Percentiles rank a stretch among this genome's conserved stretches.
These are phyloP conservation scores for Stylosanthes scabra DNA, from an alignment of 331 rosid species.

Conservation along the genomic window DNA sequence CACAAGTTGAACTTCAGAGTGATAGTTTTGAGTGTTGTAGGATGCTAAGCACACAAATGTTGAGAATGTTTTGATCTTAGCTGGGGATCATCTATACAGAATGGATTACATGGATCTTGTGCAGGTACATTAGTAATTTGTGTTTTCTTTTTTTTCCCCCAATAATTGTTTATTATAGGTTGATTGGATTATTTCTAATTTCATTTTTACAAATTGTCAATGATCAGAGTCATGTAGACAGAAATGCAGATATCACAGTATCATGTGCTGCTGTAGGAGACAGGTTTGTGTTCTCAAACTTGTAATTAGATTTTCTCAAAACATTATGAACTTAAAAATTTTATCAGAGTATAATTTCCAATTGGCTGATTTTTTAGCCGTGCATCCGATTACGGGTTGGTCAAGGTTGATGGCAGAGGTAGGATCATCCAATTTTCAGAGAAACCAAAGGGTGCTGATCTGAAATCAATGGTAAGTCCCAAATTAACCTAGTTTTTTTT, in stretches of 20 bases:
- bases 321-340: conserved; percentile 10
- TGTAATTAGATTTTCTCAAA: conserved; percentile 18
- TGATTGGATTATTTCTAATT: conserved; percentile 13
- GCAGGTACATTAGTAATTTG: conserved; percentile 55
- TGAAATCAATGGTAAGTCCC: conserved; percentile 77
- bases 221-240: conserved; percentile 81
- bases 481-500: not conserved
- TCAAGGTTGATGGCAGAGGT: conserved; percentile 80
- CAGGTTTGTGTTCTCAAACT: conserved; percentile 51
- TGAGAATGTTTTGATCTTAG: conserved; percentile 77
- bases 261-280: conserved; percentile 90
- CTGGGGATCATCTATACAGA: conserved; percentile 87
- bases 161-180: not conserved
- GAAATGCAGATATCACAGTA: conserved; percentile 92
- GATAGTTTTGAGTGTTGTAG: conserved; percentile 45
- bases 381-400: conserved; percentile 91
- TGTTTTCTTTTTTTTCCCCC: too few relatives aligned
- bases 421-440: conserved; percentile 78
- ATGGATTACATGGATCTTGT: conserved; percentile 87
- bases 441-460: conserved; percentile 82
- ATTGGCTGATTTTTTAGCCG: conserved; percentile 64
- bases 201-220: conserved; percentile 23
- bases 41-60: conserved; percentile 79
- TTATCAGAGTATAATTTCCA: conserved; percentile 26
- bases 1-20: conserved; percentile 12